Evolutionary conservation across 441 rosid genomes (phyloP), one percentile per base, ranked within the genome.

Genomic region (Raphanus hybrid): DNA sequence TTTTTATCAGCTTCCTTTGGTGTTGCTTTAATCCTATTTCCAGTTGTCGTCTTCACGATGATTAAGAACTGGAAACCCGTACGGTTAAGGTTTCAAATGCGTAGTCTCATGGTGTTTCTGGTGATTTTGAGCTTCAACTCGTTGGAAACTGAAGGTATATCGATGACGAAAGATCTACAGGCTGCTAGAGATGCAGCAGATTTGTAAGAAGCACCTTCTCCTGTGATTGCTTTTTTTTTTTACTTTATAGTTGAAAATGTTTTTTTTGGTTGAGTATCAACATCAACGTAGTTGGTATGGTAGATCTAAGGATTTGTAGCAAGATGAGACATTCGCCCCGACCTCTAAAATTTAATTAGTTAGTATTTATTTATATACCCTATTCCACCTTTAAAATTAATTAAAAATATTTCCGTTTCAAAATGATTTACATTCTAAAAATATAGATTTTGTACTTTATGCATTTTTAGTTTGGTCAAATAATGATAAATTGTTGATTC

Each of bases 81-180:
- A 58, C 69, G 79, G 66, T 75, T 79, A 65, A 70, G 73, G 73
- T 41, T 75, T 32, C 82, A 12, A 15, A 75, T 35, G 29, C 64
- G 11, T 64, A 26, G 0, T 58, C 59, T 75, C 8, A 3, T 75
- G 50, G 3, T 65, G 39, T 9, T 70, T 59, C 39, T 79, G 37
- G 72, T 39, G 76, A 64, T 79, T 75, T 26, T 70, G 72, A 79
- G 69, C 76, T 75, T 70, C 29, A 2, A 8, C 64, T 70, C 80
- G 41, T 70, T 37, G 45, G 63, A 50, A n/a, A 15, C 8, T n/a
- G 60, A 70, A 70, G 76, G 82, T 80, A 26, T 48, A 1, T 8
- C 34, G 10, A 11, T 37, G 52, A 39, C 39, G 60, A 59, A 57
- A 35, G 64, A 70, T 79, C 64, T 64, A 5, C 18, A 29, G 58